Evolutionary conservation across 306 rosid genomes (phyloP).

Genomic region (Calophaca sinica): DNA sequence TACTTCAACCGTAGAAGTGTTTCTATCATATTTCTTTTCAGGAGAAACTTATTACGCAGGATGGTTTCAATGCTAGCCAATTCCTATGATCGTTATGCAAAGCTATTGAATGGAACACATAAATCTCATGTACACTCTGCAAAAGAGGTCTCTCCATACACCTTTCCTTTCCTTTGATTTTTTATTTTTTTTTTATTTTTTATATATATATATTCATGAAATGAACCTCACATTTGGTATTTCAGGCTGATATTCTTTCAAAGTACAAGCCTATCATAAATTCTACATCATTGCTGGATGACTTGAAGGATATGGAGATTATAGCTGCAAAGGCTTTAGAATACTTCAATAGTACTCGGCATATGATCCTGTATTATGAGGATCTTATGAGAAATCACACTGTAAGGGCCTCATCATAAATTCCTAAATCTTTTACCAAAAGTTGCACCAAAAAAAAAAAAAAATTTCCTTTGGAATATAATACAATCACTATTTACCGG

Average conservation of each 20-base stretch:
- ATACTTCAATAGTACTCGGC: slow-evolving; percentile 80
- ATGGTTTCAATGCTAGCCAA: slow-evolving; percentile 88
- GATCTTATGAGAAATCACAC: slow-evolving; percentile 74
- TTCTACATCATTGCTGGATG: slow-evolving; percentile 61
- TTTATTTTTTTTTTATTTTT: no score
- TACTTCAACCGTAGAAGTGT: slow-evolving; percentile 79
- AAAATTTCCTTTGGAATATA: not conserved
- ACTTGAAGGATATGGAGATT: slow-evolving; percentile 74
- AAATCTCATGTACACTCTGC: slow-evolving; percentile 91
- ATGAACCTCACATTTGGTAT: slow-evolving; percentile 41
- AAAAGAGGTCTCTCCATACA: slow-evolving; percentile 70
- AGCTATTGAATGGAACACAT: slow-evolving; percentile 93
- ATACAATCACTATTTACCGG: not conserved
- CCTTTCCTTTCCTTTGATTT: slow-evolving; percentile 10
- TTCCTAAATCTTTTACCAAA: not conserved
- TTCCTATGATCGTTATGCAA: slow-evolving; percentile 90
- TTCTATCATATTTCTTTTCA: slow-evolving; percentile 83
- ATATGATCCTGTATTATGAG: slow-evolving; percentile 79
- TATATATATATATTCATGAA: not conserved
- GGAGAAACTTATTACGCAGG: slow-evolving; percentile 79
- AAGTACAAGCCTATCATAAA: slow-evolving; percentile 82
- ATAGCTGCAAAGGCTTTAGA: slow-evolving; percentile 65
- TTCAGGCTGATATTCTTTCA: slow-evolving; percentile 82
- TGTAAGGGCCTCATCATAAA: slow-evolving; percentile 57
- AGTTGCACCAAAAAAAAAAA: not conserved